A percentile compares a stretch with the other conserved stretches of the same genome.
Evolutionary conservation across 441 rosid species (phyloP).

Genomic region (Erodium trifolium): DNA sequence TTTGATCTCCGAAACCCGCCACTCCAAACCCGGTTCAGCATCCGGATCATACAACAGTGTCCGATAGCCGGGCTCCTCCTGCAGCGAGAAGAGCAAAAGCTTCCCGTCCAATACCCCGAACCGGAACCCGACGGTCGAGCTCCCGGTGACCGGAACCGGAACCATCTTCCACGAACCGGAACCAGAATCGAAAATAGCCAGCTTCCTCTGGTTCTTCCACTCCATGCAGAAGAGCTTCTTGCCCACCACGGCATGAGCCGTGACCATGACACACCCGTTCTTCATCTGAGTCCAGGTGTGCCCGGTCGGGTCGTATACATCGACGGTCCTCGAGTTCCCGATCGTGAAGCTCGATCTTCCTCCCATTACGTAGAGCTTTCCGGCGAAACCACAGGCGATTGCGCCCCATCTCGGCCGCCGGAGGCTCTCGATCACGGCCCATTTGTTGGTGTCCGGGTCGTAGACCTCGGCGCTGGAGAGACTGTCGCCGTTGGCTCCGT

Average conservation of each 20-base stretch:
- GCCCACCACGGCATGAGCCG: conserved; percentile 79
- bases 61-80: conserved; percentile 45
- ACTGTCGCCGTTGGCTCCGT: conserved; percentile 40
- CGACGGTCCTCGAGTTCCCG: conserved; percentile 74
- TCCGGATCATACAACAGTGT: conserved; percentile 74
- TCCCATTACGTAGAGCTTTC: conserved; percentile 94
- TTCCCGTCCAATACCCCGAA: conserved; percentile 76
- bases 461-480: conserved; percentile 82
- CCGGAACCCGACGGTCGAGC: conserved; percentile 59
- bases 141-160: conserved; percentile 71
- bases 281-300: conserved; percentile 70
- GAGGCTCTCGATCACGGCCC: conserved; percentile 68
- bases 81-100: conserved; percentile 56
- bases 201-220: conserved; percentile 91
- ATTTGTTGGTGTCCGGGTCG: conserved; percentile 51
- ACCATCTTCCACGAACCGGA: conserved; percentile 81
- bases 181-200: conserved; percentile 56
- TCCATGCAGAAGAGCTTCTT: conserved; percentile 80
- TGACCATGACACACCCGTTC: conserved; percentile 90
- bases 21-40: conserved; percentile 61
- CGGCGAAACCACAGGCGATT: conserved; percentile 69
- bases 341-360: conserved; percentile 95
- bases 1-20: conserved; percentile 66
- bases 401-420: conserved; percentile 92
- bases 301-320: conserved; percentile 63